A percentile compares a stretch with the other conserved stretches of the same genome.
Evolutionary conservation across 73 alveolate species (phyloP).

Genomic region (Uronychia setigera): DNA sequence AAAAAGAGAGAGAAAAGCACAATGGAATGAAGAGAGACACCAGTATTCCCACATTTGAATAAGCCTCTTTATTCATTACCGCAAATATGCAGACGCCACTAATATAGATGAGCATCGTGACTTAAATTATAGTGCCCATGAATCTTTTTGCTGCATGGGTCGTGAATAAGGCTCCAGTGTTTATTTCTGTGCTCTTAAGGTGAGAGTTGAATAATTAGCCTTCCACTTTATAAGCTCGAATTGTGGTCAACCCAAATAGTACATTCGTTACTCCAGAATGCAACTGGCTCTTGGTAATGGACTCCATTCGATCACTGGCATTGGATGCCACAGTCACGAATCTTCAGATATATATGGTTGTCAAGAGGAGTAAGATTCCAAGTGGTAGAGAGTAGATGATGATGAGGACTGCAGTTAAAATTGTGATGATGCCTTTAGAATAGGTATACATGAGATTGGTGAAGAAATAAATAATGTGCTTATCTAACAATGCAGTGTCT

Average conservation of each 20-base stretch:
- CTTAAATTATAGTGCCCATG: not conserved
- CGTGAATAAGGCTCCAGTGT: not conserved
- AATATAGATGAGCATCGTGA: not conserved
- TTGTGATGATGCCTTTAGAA: not conserved
- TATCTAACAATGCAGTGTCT: slow-evolving; percentile 25
- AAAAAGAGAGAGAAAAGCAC: not conserved
- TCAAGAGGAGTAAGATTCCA: not conserved
- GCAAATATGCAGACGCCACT: not conserved
- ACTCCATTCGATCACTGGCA: not conserved
- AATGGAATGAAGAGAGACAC: not conserved
- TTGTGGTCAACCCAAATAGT: not conserved
- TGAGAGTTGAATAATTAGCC: not conserved
- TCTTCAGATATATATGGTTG: not conserved
- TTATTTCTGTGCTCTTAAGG: not conserved
- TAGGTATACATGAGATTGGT: not conserved
- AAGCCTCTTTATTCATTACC: not conserved
- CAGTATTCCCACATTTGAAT: not conserved
- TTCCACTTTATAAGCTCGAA: not conserved
- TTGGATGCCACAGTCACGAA: not conserved
- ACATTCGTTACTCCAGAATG: not conserved
- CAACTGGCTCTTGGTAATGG: not conserved
- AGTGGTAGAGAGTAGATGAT: not conserved
- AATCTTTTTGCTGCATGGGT: not conserved
- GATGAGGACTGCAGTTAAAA: not conserved
- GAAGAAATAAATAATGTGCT: not conserved